Conservation (phyloP, 2,329 filamentous ascomycete species). For the Scedosporium apiospermum region DNA sequence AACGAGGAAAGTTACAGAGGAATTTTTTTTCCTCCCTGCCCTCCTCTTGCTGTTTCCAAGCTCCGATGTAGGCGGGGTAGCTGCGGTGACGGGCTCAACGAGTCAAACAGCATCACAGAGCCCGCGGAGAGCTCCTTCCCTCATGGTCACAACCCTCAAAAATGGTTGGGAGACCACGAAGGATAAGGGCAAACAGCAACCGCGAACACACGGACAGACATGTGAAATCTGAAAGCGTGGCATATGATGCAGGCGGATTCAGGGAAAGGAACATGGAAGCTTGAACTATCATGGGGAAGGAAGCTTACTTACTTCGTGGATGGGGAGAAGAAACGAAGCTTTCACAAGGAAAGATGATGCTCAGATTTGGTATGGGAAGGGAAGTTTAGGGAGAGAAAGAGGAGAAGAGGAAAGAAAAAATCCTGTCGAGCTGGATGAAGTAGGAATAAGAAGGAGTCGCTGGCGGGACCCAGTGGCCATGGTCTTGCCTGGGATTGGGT, state of each 20-base stretch:
- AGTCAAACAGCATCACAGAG: too few species aligned
- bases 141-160: too few species aligned
- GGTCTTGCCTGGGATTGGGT: background rate
- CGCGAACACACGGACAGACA: too few species aligned
- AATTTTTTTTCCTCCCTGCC: background rate
- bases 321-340: background rate
- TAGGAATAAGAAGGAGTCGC: background rate
- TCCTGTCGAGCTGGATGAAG: background rate
- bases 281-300: background rate
- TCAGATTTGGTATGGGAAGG: background rate
- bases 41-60: background rate
- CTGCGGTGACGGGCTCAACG: background rate
- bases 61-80: slow-evolving; percentile 8
- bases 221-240: background rate
- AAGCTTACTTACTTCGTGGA: background rate
- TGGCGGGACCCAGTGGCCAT: background rate
- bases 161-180: too few species aligned
- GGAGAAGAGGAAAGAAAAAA: background rate
- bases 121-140: too few species aligned
- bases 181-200: too few species aligned
- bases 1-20: background rate
- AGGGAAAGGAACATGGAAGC: background rate
- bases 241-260: background rate
- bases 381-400: background rate
- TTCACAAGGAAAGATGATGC: background rate